Conservation (phyloP, 2,329 filamentous ascomycete genomes). For the Botrytis cinerea region DNA sequence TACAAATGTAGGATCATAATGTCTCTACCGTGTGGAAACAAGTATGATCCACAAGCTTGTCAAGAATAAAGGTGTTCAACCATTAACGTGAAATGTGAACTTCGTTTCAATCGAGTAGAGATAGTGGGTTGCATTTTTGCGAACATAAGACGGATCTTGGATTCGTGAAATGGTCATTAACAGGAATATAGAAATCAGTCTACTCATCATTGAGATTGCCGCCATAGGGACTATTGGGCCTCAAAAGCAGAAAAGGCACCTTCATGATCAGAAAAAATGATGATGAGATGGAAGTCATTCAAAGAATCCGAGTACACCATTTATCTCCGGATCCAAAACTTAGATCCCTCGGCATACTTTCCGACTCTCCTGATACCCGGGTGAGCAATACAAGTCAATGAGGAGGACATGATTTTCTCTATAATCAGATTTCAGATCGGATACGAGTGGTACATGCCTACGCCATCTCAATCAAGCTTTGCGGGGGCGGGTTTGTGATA, state of each 20-base stretch:
- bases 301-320: neutral
- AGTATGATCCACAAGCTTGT: neutral
- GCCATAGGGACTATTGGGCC: accelerated
- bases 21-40: neutral
- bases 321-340: neutral
- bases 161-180: neutral
- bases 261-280: neutral
- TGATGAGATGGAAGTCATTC: neutral
- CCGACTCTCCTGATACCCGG: too few relatives aligned
- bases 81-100: neutral
- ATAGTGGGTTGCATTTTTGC: neutral
- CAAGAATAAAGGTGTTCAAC: neutral
- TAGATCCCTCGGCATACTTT: neutral
- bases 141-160: neutral
- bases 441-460: neutral
- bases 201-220: neutral
- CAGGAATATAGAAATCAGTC: neutral
- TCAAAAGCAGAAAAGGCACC: neutral
- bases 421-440: neutral
- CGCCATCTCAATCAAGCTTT: neutral
- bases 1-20: neutral
- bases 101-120: neutral
- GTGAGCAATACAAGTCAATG: neutral
- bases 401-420: too few relatives aligned
- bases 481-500: neutral